Evolutionary conservation across 176 grass and related monocot genomes (phyloP).

Genomic region (Oryza longistaminata): DNA sequence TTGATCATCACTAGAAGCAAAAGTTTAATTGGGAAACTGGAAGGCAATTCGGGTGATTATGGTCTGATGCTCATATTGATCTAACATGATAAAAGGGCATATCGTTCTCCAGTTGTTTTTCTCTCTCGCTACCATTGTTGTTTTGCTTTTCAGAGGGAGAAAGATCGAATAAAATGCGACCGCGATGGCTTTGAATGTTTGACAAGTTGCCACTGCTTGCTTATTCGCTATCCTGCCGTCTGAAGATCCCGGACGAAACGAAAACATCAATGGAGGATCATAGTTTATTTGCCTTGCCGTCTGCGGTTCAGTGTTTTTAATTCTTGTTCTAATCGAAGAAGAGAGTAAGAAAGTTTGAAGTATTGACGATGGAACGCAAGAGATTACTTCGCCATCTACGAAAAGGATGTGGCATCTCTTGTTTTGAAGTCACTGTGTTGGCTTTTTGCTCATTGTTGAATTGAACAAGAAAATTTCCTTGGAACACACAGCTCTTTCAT

Average conservation of each 20-base stretch:
- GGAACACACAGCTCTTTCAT: neutral
- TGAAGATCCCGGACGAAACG: neutral
- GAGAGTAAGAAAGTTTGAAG: neutral
- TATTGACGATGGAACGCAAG: neutral
- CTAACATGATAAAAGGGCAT: neutral
- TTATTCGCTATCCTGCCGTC: neutral
- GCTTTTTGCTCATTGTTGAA: slow-evolving; percentile 31
- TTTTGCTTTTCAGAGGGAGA: neutral
- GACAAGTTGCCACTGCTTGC: neutral
- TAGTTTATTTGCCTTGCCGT: neutral
- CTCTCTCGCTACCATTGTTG: neutral
- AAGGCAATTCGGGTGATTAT: neutral
- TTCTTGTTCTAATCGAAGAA: neutral
- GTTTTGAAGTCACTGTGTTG: slow-evolving; percentile 12
- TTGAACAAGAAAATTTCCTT: slow-evolving; percentile 12
- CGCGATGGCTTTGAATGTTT: neutral
- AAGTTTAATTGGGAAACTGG: neutral
- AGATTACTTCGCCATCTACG: neutral
- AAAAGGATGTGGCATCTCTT: slow-evolving; percentile 39
- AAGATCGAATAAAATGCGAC: neutral
- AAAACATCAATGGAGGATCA: neutral
- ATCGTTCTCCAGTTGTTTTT: neutral
- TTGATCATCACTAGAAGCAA: neutral
- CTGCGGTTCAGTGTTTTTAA: neutral
- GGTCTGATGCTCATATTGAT: no score